phyloP scores from a whole-genome alignment of 345 rosid species.

The Aquilaria yunnanensis region DNA sequence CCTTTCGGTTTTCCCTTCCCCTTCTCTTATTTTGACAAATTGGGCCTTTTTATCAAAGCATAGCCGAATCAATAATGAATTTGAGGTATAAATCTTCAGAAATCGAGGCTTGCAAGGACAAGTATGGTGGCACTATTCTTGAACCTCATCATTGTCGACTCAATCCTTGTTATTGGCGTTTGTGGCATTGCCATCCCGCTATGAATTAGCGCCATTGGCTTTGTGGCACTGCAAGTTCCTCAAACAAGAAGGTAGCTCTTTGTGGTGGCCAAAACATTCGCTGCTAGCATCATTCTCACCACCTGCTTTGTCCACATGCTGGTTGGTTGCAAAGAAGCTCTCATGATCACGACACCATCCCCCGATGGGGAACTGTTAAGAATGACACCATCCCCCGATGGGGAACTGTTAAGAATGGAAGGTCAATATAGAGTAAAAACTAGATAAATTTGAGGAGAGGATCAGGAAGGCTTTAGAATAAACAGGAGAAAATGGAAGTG shows the following conservation, averaged over 20 bases:
- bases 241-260: slow-evolving; percentile 57
- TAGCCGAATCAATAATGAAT: slow-evolving; percentile 29
- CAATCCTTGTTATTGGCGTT: slow-evolving; percentile 67
- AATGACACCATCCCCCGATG: slow-evolving; percentile 57
- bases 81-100: slow-evolving; percentile 34
- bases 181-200: slow-evolving; percentile 67
- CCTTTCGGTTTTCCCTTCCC: too few relatives aligned
- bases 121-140: slow-evolving; percentile 44
- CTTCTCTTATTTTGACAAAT: not conserved
- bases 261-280: slow-evolving; percentile 80
- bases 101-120: slow-evolving; percentile 53
- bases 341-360: slow-evolving; percentile 67
- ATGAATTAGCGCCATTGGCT: slow-evolving; percentile 71
- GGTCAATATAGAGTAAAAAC: slow-evolving; percentile 59
- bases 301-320: slow-evolving; percentile 97
- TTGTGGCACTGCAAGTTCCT: slow-evolving; percentile 61
- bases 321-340: slow-evolving; percentile 47
- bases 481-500: slow-evolving; percentile 52
- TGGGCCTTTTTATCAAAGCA: slow-evolving; percentile 27
- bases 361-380: slow-evolving; percentile 21
- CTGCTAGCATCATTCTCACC: slow-evolving; percentile 88
- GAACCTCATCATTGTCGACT: slow-evolving; percentile 63
- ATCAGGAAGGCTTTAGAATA: slow-evolving; percentile 37
- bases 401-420: slow-evolving; percentile 32
- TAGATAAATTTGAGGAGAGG: slow-evolving; percentile 64